Evolutionary conservation across 2,329 filamentous ascomycete genomes (phyloP), one percentile per base, ranked within the genome.

Genomic region (Neonectria sp.): DNA sequence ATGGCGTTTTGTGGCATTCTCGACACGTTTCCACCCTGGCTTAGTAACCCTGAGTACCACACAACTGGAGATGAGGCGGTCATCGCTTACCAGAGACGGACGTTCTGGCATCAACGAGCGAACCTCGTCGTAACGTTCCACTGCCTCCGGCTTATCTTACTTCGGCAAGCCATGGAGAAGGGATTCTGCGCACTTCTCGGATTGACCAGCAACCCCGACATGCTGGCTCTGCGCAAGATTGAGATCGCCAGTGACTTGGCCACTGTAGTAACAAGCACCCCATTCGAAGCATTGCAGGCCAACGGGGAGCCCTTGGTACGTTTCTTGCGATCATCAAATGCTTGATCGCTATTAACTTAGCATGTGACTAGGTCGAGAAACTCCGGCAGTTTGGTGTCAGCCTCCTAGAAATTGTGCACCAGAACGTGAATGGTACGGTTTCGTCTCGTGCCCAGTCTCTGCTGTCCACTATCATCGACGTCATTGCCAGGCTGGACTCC

Each of bases 221-320:
- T 68, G 67, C 57, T 68, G 13, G 60, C 60, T 8, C 25, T 69
- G 15, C 64, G 67, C 7, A 69, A 65, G 27, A 65, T 68, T 15
- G 65, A 68, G 6, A 64, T 69, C 15, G 64, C 65, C 0, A 64
- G 48, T 25, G 65, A 68, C 8, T 46, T 69, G 15, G 53, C 35
- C 4, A 35, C 40, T 6, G 65, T 35, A 5, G 46, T 43, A 8
- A 25, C 33, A 24, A 52, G 15, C 8, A 58, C 55, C n/a, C 65
- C 67, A 5, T 69, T 69, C 25, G 60, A 68, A 37, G 67, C 67
- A 8, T 24, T 69, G 21, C 60, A 65, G 9, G 60, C 53, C 2
- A 69, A 69, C 7, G 64, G 67, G 9, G 67, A 69, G 15, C 60
- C 67, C 15, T 24, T 65, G 55, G 67, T 69, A 43, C 56, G 56